Base-by-base conservation (phyloP, 2,329 filamentous ascomycete genomes). In the Cryphonectria carpinicola region DNA sequence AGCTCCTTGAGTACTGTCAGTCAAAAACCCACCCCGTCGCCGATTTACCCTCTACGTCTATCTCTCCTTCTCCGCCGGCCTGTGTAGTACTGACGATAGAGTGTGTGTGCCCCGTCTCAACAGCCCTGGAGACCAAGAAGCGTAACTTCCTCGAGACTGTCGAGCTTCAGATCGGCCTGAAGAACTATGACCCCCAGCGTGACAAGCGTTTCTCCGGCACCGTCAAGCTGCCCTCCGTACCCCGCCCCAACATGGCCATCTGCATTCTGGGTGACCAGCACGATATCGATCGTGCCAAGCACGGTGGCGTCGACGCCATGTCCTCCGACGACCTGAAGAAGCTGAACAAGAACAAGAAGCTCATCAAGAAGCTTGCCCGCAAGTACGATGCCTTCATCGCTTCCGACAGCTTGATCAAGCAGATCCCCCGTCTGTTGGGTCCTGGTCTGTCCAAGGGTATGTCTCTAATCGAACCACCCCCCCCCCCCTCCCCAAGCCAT, bases 291-390 rank as follows among this genome's bases (percentile, higher is more conserved):
- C 95, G 96, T 90, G 95, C 96, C 83, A 99, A 99, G 92, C 96
- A 99, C 90, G 93, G 94, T 82, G 95, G 94, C 84, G 90, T 98
- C 79, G 96, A 99, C 83, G 94, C 95, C 87, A 98, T 98, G 96
- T 97, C 93, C 81, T 86, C 93, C 77, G 96, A 99, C 81, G 96
- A 99, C 86, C 88, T 99, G 87, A 99, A 99, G 93, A 99, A 99
- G 93, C 94, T 99, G 79, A 99, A 99, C 93, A 99, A 99, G 94
- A 99, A 99, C 94, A 98, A 99, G 93, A 99, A 99, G 93, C 92
- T 98, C 82, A 98, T 99, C 92, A 99, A 99, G 94, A 99, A 99
- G 93, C 93, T 99, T 78, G 96, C 96, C 76, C 94, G 95, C 91
- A 99, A 99, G 90, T 98, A 99, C 92, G 96, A 99, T 86, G 96